Base-by-base conservation (phyloP, 495 filamentous ascomycete species). In the Penicillium ochrochloron region DNA sequence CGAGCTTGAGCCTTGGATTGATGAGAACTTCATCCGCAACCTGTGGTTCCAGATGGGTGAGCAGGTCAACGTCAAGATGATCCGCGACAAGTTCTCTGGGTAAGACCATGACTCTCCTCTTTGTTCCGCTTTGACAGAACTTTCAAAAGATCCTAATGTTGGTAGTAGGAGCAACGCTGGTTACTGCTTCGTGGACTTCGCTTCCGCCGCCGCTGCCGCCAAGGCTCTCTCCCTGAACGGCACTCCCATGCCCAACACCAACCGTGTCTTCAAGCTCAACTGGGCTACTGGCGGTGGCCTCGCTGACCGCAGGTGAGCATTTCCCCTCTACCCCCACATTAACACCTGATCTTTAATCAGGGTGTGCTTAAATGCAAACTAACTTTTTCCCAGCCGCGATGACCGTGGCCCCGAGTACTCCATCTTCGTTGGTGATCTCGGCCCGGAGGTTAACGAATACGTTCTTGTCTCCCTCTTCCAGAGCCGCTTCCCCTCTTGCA, bases 1-100 rank as follows among this genome's bases (percentile, higher is more conserved):
- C 62, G 95, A 99, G 75, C 90, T 99, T 70, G 95, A 98, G 77
- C 92, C 92, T 3, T 99, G 95, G 95, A 98, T 99, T 77, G 95
- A 99, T 75, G 95, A 99, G 80, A 96, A 91, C 75, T 99, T 98
- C 79, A 91, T 99, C 68, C 93, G 96, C 75, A 94, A 89, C 66
- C 85, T 98, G 23, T 98, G 92, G 89, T 91, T 88, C 76, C 89
- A 90, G 70, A 88, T 97, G 83, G 92, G 88, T 60, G 94, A 98
- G 81, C 85, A 85, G 65, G 95, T 99, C 70, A 97, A 97, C 71
- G 95, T 99, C 61, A 99, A 99, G 86, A 97, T 99, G 87, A 99
- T 99, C 71, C 93, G 95, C 63, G 95, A 99, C 82, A 97, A 97
- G 78, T 97, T 97, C 76, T 98, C 95, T 77, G 95, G 95, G 94